Percentiles rank a stretch among this genome's conserved stretches.
Conservation (phyloP, 352 stramenopile genomes). For the Phytophthora podocarpi region DNA sequence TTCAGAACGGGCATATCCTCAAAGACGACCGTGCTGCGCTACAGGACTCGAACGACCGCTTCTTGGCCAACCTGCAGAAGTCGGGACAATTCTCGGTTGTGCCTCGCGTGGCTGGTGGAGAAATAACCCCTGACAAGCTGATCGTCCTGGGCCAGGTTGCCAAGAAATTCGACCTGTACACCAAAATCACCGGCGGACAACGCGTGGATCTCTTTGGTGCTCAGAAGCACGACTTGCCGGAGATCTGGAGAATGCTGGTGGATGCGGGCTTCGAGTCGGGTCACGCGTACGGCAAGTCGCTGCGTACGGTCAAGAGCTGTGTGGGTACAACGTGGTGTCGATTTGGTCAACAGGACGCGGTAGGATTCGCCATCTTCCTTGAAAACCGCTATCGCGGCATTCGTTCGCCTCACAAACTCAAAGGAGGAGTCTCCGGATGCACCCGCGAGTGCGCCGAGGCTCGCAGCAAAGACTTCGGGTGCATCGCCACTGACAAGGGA, state of each 20-base stretch:
- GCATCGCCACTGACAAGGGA: conserved; percentile 92
- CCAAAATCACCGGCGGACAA: conserved; percentile 95
- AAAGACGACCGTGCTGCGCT: conserved; percentile 76
- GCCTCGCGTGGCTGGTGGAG: conserved; percentile 89
- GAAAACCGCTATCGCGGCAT: conserved; percentile 94
- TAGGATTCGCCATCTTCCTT: conserved; percentile 91
- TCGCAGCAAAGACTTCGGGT: conserved; percentile 93
- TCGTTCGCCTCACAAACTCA: conserved; percentile 93
- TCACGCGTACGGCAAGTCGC: conserved; percentile 93
- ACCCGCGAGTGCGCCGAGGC: conserved; percentile 93
- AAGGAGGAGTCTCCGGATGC: conserved; percentile 90
- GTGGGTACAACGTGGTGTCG: conserved; percentile 93
- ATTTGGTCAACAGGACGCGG: conserved; percentile 91
- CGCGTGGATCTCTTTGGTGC: conserved; percentile 93
- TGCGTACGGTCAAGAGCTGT: conserved; percentile 94
- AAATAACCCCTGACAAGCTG: conserved; percentile 91
- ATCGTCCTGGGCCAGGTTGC: conserved; percentile 89
- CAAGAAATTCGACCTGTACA: conserved; percentile 92
- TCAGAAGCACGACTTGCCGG: conserved; percentile 90
- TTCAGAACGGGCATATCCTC: conserved; percentile 89
- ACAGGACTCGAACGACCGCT: conserved; percentile 93
- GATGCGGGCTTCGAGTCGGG: conserved; percentile 91
- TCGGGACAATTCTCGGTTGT: conserved; percentile 94
- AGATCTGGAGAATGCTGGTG: conserved; percentile 93
- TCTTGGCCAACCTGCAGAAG: conserved; percentile 93